phyloP scores from a whole-genome alignment of 2,329 filamentous ascomycete species.

The Pestalotiopsis sp. region DNA sequence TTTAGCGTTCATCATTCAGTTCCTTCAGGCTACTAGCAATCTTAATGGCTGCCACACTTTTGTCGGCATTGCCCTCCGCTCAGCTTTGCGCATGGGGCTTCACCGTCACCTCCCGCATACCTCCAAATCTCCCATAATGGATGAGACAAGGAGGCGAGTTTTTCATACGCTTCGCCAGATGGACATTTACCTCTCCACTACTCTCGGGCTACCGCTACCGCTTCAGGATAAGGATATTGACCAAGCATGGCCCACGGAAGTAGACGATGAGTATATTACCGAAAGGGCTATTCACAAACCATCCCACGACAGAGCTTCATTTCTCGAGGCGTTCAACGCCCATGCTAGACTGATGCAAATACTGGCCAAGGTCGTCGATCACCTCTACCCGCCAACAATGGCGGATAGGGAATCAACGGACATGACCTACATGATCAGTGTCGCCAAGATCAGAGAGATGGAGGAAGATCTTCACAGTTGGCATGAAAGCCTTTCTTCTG shows the following conservation, averaged over 20 bases:
- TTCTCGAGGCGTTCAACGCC: slow-evolving; percentile 63
- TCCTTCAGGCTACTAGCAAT: slow-evolving; percentile 74
- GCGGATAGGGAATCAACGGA: slow-evolving; percentile 42
- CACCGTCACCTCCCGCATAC: slow-evolving; percentile 69
- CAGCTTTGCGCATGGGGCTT: slow-evolving; percentile 70
- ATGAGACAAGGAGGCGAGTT: slow-evolving; percentile 60
- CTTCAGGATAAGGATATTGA: slow-evolving; percentile 63
- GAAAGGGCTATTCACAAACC: slow-evolving; percentile 52
- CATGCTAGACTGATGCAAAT: slow-evolving; percentile 62
- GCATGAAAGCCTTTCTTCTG: slow-evolving; percentile 67
- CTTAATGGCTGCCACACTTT: slow-evolving; percentile 76
- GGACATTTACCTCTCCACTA: slow-evolving; percentile 66
- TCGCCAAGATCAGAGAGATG: slow-evolving; percentile 60
- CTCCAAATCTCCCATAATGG: slow-evolving; percentile 59
- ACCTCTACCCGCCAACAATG: slow-evolving; percentile 62
- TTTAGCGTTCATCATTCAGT: slow-evolving; percentile 74
- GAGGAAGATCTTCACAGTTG: slow-evolving; percentile 62
- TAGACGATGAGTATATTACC: slow-evolving; percentile 67
- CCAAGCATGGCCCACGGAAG: slow-evolving; percentile 60
- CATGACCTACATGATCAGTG: slow-evolving; percentile 59
- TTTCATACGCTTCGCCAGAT: slow-evolving; percentile 68
- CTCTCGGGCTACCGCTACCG: slow-evolving; percentile 63
- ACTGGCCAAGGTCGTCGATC: slow-evolving; percentile 59
- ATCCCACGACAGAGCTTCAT: slow-evolving; percentile 53
- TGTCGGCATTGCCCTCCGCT: slow-evolving; percentile 72